phyloP scores from a whole-genome alignment of 2,329 filamentous ascomycete species.

The Paracamarosporium sp. region DNA sequence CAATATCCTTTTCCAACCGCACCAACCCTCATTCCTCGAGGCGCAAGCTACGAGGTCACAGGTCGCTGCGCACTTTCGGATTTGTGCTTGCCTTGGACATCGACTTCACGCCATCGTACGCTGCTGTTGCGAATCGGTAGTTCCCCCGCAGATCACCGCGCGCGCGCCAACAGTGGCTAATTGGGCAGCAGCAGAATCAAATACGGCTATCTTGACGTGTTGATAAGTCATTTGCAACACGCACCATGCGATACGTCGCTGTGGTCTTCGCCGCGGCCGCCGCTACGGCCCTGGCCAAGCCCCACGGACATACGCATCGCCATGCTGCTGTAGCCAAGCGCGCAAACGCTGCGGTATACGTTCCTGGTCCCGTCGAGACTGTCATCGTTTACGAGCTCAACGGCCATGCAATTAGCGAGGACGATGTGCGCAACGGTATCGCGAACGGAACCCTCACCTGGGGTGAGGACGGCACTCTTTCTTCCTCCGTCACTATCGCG shows the following conservation, averaged over 20 bases:
- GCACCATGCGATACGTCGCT: slow-evolving; percentile 46
- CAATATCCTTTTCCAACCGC: slow-evolving; percentile 26
- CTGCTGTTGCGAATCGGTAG: slow-evolving; percentile 4
- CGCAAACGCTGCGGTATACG: slow-evolving; percentile 56
- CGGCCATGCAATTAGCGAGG: slow-evolving; percentile 65
- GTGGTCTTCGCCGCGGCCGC: slow-evolving; percentile 51
- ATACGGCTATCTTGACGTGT: background rate
- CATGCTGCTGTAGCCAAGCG: slow-evolving; percentile 57
- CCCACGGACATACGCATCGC: slow-evolving; percentile 65
- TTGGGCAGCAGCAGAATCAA: background rate
- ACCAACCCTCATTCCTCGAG: slow-evolving; percentile 25
- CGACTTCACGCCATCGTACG: background rate
- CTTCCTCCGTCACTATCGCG: slow-evolving; percentile 28
- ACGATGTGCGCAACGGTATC: slow-evolving; percentile 75
- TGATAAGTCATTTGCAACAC: slow-evolving; percentile 16
- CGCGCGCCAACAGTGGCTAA: slow-evolving; percentile 11
- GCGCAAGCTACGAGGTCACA: slow-evolving; percentile 16
- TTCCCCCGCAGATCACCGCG: background rate
- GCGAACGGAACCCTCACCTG: slow-evolving; percentile 70
- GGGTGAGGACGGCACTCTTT: slow-evolving; percentile 65
- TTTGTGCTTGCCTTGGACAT: background rate
- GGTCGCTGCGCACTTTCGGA: slow-evolving; percentile 2
- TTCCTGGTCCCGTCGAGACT: slow-evolving; percentile 64
- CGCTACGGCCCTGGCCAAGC: slow-evolving; percentile 62
- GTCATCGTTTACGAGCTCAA: slow-evolving; percentile 76